Percentiles rank a stretch among this genome's conserved stretches.
phyloP scores from a whole-genome alignment of 2,329 filamentous ascomycete species.

The Didymella lethalis region DNA sequence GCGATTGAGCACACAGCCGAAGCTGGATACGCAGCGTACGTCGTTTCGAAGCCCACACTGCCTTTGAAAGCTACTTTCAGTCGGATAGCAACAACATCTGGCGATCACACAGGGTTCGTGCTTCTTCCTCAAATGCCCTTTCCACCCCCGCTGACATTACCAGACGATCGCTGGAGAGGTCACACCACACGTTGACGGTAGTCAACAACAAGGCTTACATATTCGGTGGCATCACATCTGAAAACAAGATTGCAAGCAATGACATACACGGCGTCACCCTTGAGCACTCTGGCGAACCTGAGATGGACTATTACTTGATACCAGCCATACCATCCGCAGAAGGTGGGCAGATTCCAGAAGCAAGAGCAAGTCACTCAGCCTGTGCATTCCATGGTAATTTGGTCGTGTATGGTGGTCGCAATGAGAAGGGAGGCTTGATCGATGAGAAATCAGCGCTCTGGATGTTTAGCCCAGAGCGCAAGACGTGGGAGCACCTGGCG shows the following conservation, averaged over 20 bases:
- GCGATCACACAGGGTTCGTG: slow-evolving; percentile 44
- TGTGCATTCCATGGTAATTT: slow-evolving; percentile 52
- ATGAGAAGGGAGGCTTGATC: slow-evolving; percentile 42
- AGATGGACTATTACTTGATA: slow-evolving; percentile 53
- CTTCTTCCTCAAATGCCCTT: neutral
- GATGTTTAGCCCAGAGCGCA: slow-evolving; percentile 49
- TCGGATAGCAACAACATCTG: slow-evolving; percentile 50
- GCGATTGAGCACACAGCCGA: slow-evolving; percentile 53
- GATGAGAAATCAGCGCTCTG: slow-evolving; percentile 52
- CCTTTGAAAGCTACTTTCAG: slow-evolving; percentile 54
- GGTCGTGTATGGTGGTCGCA: slow-evolving; percentile 52
- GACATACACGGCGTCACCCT: slow-evolving; percentile 54
- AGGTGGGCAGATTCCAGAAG: slow-evolving; percentile 42
- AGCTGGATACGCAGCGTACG: slow-evolving; percentile 52
- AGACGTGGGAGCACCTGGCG: slow-evolving; percentile 36
- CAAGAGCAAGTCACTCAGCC: slow-evolving; percentile 52
- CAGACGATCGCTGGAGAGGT: slow-evolving; percentile 43
- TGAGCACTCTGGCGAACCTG: slow-evolving; percentile 40
- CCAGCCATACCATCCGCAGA: slow-evolving; percentile 50
- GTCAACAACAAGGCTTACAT: slow-evolving; percentile 55
- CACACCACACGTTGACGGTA: slow-evolving; percentile 53
- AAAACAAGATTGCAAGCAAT: slow-evolving; percentile 50
- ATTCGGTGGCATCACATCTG: slow-evolving; percentile 53
- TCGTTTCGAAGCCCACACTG: slow-evolving; percentile 53
- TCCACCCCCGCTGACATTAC: slow-evolving; percentile 15